These are phyloP conservation scores for Cladophialophora carrionii DNA, from an alignment of 2,329 filamentous ascomycete genomes.

Conservation along the genomic window DNA sequence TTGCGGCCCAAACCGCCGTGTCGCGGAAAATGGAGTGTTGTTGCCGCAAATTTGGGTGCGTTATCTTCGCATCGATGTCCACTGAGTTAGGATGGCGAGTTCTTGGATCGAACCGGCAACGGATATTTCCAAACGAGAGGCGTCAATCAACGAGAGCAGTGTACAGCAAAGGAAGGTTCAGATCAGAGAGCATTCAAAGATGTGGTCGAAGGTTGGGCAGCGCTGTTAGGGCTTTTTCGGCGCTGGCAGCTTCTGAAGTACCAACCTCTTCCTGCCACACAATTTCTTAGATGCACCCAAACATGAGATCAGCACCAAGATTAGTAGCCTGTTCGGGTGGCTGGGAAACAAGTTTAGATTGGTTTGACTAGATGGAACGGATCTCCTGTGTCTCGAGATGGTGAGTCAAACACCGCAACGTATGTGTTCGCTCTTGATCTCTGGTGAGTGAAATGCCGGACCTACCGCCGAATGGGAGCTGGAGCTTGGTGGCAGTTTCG, in stretches of 20 bases:
- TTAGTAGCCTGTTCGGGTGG: constrained; percentile 12
- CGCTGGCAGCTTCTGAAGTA: constrained; percentile 18
- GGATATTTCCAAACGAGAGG: not conserved
- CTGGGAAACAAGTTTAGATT: constrained; percentile 15
- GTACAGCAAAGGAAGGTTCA: constrained; percentile 9
- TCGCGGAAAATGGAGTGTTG: not conserved
- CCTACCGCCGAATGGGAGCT: not conserved
- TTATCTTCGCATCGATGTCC: constrained; percentile 24
- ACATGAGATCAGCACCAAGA: constrained; percentile 19
- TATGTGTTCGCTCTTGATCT: not conserved
- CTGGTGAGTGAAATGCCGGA: not conserved
- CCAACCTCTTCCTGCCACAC: constrained; percentile 23
- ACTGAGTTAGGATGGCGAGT: not conserved
- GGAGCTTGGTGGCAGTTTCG: not conserved
- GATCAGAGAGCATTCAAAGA: constrained; percentile 15
- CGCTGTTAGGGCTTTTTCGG: constrained; percentile 18
- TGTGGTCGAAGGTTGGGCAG: constrained; percentile 19
- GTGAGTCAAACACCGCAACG: not conserved
- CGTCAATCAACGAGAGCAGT: constrained; percentile 4
- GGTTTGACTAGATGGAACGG: not conserved
- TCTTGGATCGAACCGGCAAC: not conserved
- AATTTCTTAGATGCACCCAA: constrained; percentile 11
- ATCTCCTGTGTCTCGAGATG: not conserved
- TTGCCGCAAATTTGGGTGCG: constrained; percentile 15
- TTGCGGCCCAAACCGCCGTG: constrained; percentile 15